phyloP scores from a whole-genome alignment of 139 green algal genomes.

The Closterium sp. region DNA sequence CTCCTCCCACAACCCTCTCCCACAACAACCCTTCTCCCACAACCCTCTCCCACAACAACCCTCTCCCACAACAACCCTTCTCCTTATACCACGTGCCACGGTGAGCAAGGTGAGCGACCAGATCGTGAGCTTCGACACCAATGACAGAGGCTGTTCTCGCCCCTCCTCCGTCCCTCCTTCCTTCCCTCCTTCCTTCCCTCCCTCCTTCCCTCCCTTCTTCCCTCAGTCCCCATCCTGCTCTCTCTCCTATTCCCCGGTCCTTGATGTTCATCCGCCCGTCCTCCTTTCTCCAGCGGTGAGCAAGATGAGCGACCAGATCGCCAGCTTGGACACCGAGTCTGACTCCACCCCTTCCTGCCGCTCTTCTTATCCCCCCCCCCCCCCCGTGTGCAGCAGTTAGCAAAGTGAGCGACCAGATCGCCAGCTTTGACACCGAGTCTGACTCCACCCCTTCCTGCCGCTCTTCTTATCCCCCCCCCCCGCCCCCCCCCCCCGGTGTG shows the following conservation, averaged over 20 bases:
- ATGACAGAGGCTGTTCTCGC: conserved; percentile 5
- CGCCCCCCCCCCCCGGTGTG: neutral
- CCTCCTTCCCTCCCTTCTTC: too few relatives aligned
- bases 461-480: too few relatives aligned
- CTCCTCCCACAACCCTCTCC: too few relatives aligned
- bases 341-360: too few relatives aligned
- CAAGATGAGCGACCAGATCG: conserved; percentile 46
- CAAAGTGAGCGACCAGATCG: conserved; percentile 50
- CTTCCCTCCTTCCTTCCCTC: neutral
- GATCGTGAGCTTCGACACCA: conserved; percentile 37
- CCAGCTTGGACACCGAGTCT: conserved; percentile 35
- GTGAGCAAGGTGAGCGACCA: conserved; percentile 49
- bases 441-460: neutral
- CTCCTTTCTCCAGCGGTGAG: conserved; percentile 20
- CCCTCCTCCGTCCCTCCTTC: conserved; percentile 21
- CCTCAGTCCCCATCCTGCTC: too few relatives aligned
- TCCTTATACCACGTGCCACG: neutral
- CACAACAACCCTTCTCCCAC: neutral
- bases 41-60: too few relatives aligned
- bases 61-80: too few relatives aligned
- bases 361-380: too few relatives aligned
- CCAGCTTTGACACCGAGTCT: conserved; percentile 38
- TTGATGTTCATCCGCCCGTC: too few relatives aligned
- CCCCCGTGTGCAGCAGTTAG: conserved; percentile 22
- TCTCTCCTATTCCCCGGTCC: too few relatives aligned